Conservation (phyloP, 805 yeast genomes). For the Candida chauliodis region DNA sequence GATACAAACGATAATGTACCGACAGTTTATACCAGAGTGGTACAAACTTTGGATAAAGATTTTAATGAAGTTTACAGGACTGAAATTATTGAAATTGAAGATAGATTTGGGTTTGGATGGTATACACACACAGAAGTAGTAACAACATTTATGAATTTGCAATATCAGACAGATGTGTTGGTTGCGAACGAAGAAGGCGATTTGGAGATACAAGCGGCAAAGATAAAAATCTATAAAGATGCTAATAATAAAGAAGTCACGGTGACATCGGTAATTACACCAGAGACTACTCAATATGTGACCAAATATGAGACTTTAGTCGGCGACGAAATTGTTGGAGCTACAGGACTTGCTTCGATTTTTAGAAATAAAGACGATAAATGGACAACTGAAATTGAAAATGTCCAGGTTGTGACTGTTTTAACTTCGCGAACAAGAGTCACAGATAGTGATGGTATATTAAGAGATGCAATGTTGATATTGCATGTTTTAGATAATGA, state of each 20-base stretch:
- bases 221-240: background rate
- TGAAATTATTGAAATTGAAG: background rate
- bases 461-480: background rate
- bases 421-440: background rate
- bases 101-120: background rate
- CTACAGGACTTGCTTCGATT: background rate
- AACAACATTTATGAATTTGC: background rate
- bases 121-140: conserved; percentile 1
- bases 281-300: background rate
- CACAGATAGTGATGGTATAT: background rate
- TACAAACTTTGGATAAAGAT: background rate
- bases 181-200: background rate
- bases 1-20: background rate
- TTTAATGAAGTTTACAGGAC: background rate
- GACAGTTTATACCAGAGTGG: background rate
- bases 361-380: background rate
- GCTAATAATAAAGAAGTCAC: background rate
- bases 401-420: background rate
- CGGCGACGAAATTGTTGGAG: background rate
- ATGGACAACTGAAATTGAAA: conserved; percentile 1
- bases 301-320: background rate
- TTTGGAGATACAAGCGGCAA: background rate
- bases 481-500: conserved; percentile 1
- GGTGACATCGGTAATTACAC: background rate
- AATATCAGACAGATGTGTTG: background rate